Evolutionary conservation across 768 basidiomycete species (phyloP).

Genomic region (Lactarius tabidus): DNA sequence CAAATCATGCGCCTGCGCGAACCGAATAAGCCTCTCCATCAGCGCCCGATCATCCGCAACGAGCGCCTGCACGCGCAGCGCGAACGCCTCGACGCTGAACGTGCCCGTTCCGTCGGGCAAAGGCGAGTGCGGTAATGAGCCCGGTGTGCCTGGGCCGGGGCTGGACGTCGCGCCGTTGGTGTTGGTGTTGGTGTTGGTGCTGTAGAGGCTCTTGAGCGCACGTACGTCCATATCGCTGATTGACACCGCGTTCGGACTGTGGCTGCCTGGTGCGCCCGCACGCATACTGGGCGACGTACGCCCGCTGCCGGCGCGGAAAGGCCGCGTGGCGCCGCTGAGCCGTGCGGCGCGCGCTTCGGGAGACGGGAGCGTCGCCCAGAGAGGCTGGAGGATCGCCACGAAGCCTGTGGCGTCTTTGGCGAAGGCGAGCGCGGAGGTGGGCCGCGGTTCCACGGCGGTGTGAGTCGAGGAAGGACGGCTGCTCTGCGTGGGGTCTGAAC

Average conservation of each 20-base stretch:
- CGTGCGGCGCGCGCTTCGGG: slow-evolving; percentile 72
- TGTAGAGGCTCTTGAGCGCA: slow-evolving; percentile 70
- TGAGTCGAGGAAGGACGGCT: slow-evolving; percentile 17
- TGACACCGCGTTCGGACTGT: slow-evolving; percentile 42
- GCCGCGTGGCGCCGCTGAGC: slow-evolving; percentile 42
- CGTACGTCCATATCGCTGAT: slow-evolving; percentile 84
- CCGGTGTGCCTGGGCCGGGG: slow-evolving; percentile 24
- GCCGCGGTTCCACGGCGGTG: background rate
- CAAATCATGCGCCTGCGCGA: slow-evolving; percentile 85
- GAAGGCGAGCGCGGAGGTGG: slow-evolving; percentile 29
- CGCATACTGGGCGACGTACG: slow-evolving; percentile 29
- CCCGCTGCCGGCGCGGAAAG: slow-evolving; percentile 38
- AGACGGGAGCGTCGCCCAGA: slow-evolving; percentile 83
- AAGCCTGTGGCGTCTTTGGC: slow-evolving; percentile 49
- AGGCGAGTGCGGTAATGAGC: slow-evolving; percentile 18
- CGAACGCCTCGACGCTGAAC: slow-evolving; percentile 76
- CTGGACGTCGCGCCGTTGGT: background rate
- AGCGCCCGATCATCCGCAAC: slow-evolving; percentile 79
- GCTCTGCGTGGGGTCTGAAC: slow-evolving; percentile 13
- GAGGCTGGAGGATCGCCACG: slow-evolving; percentile 59
- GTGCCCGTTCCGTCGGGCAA: slow-evolving; percentile 30
- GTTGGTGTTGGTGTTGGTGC: background rate
- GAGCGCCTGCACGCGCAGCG: slow-evolving; percentile 71
- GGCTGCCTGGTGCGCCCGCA: slow-evolving; percentile 36
- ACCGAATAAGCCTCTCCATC: slow-evolving; percentile 78